phyloP scores from a whole-genome alignment of 148 eudicot genomes.

The Amaranthus palmeri region DNA sequence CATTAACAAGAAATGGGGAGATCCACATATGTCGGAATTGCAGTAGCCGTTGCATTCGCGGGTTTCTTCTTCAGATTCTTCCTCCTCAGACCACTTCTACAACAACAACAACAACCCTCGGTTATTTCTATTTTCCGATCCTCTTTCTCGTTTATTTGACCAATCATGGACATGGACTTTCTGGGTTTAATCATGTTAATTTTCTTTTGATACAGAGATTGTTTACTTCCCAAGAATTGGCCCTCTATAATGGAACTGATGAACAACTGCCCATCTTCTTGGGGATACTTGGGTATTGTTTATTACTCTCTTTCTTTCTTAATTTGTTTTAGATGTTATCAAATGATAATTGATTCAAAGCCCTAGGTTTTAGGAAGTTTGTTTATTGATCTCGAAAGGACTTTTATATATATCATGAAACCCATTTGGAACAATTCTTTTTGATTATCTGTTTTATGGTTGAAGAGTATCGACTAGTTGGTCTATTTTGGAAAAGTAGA shows the following conservation, averaged over 20 bases:
- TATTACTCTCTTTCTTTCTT: not conserved
- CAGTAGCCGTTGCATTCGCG: constrained; percentile 37
- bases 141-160: not conserved
- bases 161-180: not conserved
- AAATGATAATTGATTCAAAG: not conserved
- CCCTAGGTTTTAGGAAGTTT: not conserved
- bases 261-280: constrained; percentile 56
- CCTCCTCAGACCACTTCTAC: constrained; percentile 25
- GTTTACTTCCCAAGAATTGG: constrained; percentile 48
- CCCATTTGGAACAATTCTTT: not conserved
- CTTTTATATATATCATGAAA: not conserved
- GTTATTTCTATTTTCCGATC: constrained; percentile 3
- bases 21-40: constrained; percentile 42
- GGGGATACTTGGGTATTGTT: constrained; percentile 60
- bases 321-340: constrained; percentile 1
- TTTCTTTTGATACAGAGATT: constrained; percentile 32
- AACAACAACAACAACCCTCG: constrained; percentile 22
- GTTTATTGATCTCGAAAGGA: not conserved
- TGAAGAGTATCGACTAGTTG: not conserved
- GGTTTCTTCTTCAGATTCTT: constrained; percentile 38
- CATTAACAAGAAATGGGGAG: constrained; percentile 19
- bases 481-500: not conserved
- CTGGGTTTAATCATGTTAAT: not conserved
- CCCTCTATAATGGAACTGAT: constrained; percentile 71
- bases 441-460: not conserved